These are phyloP conservation scores for Amanita thiersii DNA, from an alignment of 768 basidiomycete species.

Conservation along the genomic window DNA sequence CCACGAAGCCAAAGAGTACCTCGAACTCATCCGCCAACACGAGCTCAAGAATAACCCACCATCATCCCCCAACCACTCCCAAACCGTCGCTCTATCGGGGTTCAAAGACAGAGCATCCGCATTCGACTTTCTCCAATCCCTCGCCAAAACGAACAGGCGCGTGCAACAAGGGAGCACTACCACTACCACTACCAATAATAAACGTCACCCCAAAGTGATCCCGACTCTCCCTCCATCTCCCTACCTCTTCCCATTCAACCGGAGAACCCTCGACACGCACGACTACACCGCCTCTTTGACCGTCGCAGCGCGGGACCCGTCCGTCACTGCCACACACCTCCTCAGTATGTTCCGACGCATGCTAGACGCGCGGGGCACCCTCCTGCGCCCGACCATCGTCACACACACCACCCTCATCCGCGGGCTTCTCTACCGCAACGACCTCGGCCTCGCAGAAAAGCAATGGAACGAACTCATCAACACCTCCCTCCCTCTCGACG, in stretches of 20 bases:
- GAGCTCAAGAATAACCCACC: not conserved
- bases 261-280: conserved; percentile 29
- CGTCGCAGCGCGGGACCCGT: conserved; percentile 32
- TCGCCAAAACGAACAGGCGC: conserved; percentile 16
- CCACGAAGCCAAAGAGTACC: conserved; percentile 31
- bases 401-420: conserved; percentile 49
- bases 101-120: conserved; percentile 35
- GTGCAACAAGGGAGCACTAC: no score
- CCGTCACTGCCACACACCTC: conserved; percentile 22
- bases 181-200: not conserved
- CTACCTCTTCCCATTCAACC: conserved; percentile 13
- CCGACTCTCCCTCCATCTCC: conserved; percentile 4
- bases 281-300: conserved; percentile 40
- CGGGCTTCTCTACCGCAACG: conserved; percentile 38
- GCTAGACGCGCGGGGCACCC: conserved; percentile 10
- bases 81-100: conserved; percentile 34
- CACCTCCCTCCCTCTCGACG: conserved; percentile 31
- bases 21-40: conserved; percentile 23
- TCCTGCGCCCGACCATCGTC: conserved; percentile 31
- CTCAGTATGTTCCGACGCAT: conserved; percentile 24
- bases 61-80: conserved; percentile 23
- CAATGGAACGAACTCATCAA: conserved; percentile 35
- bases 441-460: conserved; percentile 28
- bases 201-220: not conserved
- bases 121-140: conserved; percentile 34